Evolutionary conservation across 2,329 filamentous ascomycete genomes (phyloP), one percentile per base, ranked within the genome.

Genomic region (Trichoderma arundinaceum): DNA sequence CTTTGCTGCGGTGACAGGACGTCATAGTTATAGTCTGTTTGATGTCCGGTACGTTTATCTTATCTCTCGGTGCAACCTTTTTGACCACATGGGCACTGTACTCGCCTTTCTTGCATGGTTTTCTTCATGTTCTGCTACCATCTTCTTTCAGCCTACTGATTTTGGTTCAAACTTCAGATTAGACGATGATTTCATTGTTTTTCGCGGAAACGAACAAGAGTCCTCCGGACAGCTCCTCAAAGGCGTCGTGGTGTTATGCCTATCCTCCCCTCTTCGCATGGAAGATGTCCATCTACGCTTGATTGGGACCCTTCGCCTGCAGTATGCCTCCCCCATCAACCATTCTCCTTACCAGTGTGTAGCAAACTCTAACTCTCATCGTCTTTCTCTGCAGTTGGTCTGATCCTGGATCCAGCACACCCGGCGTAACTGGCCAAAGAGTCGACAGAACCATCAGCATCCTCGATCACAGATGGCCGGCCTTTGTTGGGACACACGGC

Each of bases 171-270:
- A 13, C 41, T 44, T 17, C 72, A 93, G 91, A 60, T 84, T 94
- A 67, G 90, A 94, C 60, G 89, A 90, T 73, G 89, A 92, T 72
- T 91, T 94, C 65, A 86, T 94, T 66, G 88, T 94, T 35, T 90
- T 95, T 69, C 88, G 91, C 61, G 92, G 92, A 67, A 84, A 81
- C 70, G 88, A 92, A 65, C 84, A 90, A 74, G 92, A 94, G 74
- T 90, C 91, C 53, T 86, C 90, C 49, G 91, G 90, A 68, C 90
- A 92, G 72, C 78, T 91, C 62, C 79, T 95, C 70, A 91, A 89
- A 73, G 92, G 92, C 53, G 86, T 86, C 28, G 79, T 94, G 38
- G 89, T 94, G 41, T 81, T 94, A 41, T 94, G 91, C 73, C 81
- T 94, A 41, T 86, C 87, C 22, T 83, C 89, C 46, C 81, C 88